Percentiles rank a stretch among this genome's conserved stretches.
These are phyloP conservation scores for Aureoboletus auriporus DNA, from an alignment of 768 basidiomycete genomes.

Conservation along the genomic window DNA sequence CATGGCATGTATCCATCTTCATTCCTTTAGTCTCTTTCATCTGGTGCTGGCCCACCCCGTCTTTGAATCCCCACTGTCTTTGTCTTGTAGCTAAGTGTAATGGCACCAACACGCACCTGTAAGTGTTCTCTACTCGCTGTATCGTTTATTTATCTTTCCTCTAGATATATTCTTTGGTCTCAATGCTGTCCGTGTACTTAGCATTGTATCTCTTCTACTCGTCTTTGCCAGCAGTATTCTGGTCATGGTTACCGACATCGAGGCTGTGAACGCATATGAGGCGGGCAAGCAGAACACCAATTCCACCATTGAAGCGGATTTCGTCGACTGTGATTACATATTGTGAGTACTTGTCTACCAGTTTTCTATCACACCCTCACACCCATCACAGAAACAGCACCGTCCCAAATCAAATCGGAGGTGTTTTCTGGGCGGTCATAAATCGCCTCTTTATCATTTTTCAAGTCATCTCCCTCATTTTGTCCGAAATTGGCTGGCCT, in stretches of 20 bases:
- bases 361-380: slow-evolving; percentile 16
- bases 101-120: slow-evolving; percentile 42
- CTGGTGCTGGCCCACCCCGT: slow-evolving; percentile 32
- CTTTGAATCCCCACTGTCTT: slow-evolving; percentile 15
- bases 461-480: slow-evolving; percentile 72
- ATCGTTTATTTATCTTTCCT: slow-evolving; percentile 1
- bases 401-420: slow-evolving; percentile 88
- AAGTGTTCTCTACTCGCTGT: slow-evolving; percentile 19
- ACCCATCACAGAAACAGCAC: slow-evolving; percentile 54
- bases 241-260: slow-evolving; percentile 66
- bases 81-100: slow-evolving; percentile 7
- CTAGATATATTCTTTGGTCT: slow-evolving; percentile 69
- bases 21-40: slow-evolving; percentile 9
- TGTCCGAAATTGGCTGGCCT: slow-evolving; percentile 85
- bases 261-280: slow-evolving; percentile 68
- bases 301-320: slow-evolving; percentile 22
- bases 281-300: slow-evolving; percentile 35
- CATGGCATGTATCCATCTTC: slow-evolving; percentile 3
- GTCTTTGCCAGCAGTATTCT: slow-evolving; percentile 80
- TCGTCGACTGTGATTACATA: slow-evolving; percentile 72
- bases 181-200: slow-evolving; percentile 73
- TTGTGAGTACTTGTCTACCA: slow-evolving; percentile 41
- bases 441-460: slow-evolving; percentile 85
- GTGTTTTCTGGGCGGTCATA: slow-evolving; percentile 88
- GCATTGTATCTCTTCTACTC: slow-evolving; percentile 73